Evolutionary conservation across 805 yeast species (phyloP), one percentile per base, ranked within the genome.

Genomic region (Candida nitratophila): DNA sequence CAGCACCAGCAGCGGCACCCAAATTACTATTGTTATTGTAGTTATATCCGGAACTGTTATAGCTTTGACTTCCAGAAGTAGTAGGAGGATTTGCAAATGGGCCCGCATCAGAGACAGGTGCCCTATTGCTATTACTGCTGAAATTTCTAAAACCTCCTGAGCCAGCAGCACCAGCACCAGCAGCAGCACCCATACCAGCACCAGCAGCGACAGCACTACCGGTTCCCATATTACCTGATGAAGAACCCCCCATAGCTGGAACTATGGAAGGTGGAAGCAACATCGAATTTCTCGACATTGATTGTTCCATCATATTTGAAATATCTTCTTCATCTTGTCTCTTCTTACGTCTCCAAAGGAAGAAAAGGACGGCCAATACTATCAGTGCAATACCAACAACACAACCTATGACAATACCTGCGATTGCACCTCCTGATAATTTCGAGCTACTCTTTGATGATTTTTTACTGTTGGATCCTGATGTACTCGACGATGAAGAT

Each of bases 371-470:
- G 9, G 39, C 29, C 1, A 44, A 44, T 3, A 47, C 38, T 3
- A 64, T 17, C 16, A 51, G 20, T 3, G 50, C 24, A 3, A 47
- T 41, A 21, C 67, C 68, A 24, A 51, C 41, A 2, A 64, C 50
- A 4, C 49, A 52, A 12, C 68, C 68, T 43, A 64, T 50, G 10
- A 57, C 68, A 16, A 63, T 59, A 35, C 68, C 68, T 10, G 68
- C 68, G 36, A 62, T 60, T 14, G 64, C 62, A 36, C 68, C 68
- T 20, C 53, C 55, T 19, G 59, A 50, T 29, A 64, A 40, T 12
- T 47, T 50, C 19, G 31, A 17, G 9, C 17, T 42, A 33, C 14
- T 35, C 41, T n/a, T 37, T 21, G 19, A 19, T 29, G 36, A 19
- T 14, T 17, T 21, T 31, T 15, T 31, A 19, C 9, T 4, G 12